Conservation (phyloP, 164 flowering plant genomes). For the Macadamia integrifolia region DNA sequence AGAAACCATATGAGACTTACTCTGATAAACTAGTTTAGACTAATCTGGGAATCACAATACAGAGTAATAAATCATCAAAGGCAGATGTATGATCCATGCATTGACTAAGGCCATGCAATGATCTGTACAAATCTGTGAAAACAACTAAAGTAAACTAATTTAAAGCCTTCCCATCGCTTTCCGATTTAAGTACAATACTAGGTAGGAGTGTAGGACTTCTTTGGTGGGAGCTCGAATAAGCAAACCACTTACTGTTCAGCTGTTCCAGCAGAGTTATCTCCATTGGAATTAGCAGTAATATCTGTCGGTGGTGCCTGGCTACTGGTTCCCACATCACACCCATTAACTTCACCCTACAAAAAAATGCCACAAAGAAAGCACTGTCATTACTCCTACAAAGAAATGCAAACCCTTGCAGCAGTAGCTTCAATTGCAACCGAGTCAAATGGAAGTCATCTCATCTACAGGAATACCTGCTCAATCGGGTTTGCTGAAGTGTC, state of each 20-base stretch:
- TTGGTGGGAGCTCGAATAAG: not conserved
- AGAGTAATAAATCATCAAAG: not conserved
- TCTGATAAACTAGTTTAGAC: too few relatives aligned
- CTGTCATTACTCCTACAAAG: not conserved
- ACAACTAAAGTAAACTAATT: not conserved
- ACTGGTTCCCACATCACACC: conserved; percentile 21
- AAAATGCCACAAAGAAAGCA: not conserved
- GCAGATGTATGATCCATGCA: not conserved
- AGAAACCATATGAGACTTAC: too few relatives aligned
- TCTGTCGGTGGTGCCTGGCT: conserved; percentile 5
- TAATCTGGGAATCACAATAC: too few relatives aligned
- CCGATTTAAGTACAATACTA: not conserved
- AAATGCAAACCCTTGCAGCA: not conserved
- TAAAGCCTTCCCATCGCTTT: conserved; percentile 10
- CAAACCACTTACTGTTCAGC: conserved; percentile 17
- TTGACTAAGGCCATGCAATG: not conserved
- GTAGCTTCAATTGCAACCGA: not conserved
- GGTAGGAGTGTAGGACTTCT: not conserved
- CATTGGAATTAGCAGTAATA: conserved; percentile 19
- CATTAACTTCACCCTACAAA: conserved; percentile 26
- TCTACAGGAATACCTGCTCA: conserved; percentile 27
- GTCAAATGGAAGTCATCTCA: not conserved
- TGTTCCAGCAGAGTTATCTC: conserved; percentile 9
- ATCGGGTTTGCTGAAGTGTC: conserved; percentile 15
- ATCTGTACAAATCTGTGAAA: conserved; percentile 8